phyloP scores from a whole-genome alignment of 148 eudicot species.

The Silene latifolia region DNA sequence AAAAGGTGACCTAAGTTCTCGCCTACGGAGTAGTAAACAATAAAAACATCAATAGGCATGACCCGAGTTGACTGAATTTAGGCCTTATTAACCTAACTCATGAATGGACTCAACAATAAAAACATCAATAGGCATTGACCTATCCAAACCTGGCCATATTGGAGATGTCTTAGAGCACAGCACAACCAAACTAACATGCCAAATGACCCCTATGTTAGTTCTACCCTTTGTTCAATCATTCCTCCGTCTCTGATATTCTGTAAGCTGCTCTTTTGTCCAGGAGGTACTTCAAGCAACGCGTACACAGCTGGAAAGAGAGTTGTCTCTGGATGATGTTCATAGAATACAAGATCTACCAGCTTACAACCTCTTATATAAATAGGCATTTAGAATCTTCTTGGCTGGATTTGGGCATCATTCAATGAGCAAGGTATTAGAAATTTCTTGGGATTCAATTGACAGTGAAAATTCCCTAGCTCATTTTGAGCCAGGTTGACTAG shows the following conservation, averaged over 20 bases:
- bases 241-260: not conserved
- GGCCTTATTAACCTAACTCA: not conserved
- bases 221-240: not conserved
- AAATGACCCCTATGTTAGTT: not conserved
- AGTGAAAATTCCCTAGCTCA: not conserved
- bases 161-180: not conserved
- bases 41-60: too few relatives aligned
- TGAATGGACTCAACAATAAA: too few relatives aligned
- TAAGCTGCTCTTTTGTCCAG: conserved; percentile 28
- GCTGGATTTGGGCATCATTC: not conserved
- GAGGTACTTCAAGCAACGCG: conserved; percentile 77
- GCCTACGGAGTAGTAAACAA: too few relatives aligned
- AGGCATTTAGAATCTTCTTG: conserved; percentile 11
- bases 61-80: too few relatives aligned
- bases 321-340: conserved; percentile 67
- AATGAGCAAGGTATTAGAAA: conserved; percentile 6
- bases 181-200: not conserved
- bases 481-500: not conserved
- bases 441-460: not conserved
- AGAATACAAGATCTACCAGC: conserved; percentile 80
- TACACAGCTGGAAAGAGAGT: conserved; percentile 74
- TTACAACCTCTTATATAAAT: conserved; percentile 63
- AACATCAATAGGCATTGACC: too few relatives aligned
- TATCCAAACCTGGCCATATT: not conserved
- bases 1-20: too few relatives aligned